Base-by-base conservation (phyloP, 345 rosid genomes). In the Hibiscus syriacus region DNA sequence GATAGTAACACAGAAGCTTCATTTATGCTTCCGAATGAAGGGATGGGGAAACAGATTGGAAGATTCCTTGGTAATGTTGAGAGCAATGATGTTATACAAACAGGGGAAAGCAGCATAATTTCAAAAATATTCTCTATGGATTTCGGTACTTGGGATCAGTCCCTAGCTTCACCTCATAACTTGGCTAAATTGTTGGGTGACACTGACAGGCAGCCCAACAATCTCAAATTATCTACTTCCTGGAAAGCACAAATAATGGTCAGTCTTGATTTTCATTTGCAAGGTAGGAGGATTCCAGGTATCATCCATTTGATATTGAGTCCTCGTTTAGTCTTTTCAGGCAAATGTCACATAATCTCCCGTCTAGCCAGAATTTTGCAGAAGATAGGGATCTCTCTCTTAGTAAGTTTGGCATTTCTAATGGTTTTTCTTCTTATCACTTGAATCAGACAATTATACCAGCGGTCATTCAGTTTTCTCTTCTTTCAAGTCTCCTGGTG, bases 191-290 rank as follows among this genome's bases (percentile, higher is more conserved):
- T n/a, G n/a, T n/a, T n/a, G n/a, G n/a, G n/a, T n/a, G n/a, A n/a
- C n/a, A n/a, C n/a, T n/a, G n/a, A n/a, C n/a, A n/a, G n/a, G n/a
- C n/a, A n/a, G n/a, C n/a, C n/a, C n/a, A n/a, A n/a, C n/a, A n/a
- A n/a, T n/a, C n/a, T n/a, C 34, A 78, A 76, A 67, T 58, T n/a
- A n/a, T 74, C 86, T 2, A 73, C 73, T 77, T 73, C 80, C n/a
- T 70, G 84, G 79, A 85, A 84, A 77, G 72, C 63, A 92, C 84
- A 67, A 80, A 75, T 64, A 88, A 79, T 58, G 73, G 55, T 66
- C 94, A 93, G 76, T 90, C 97, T 55, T 84, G 96, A 74, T 90
- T 93, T 78, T 90, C 96, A 22, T 88, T 88, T 74, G 97, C 98
- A 0, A 78, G 96, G 69, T 84, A 84, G 66, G 96, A 87, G 36